These are phyloP conservation scores for Dendrothele bispora DNA, from an alignment of 768 basidiomycete species.

Conservation along the genomic window DNA sequence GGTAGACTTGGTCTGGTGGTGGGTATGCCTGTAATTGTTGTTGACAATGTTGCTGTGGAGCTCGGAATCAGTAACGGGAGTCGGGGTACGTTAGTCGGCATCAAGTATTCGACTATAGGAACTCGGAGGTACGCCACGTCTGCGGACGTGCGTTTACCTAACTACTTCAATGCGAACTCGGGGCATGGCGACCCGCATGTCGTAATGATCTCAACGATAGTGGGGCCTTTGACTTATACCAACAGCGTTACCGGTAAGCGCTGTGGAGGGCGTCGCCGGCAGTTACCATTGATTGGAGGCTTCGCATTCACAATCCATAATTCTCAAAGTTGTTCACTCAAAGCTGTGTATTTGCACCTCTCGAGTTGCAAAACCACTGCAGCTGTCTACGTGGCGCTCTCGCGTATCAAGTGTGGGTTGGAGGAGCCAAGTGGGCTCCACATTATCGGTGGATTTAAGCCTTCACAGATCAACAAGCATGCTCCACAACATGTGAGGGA, in stretches of 20 bases:
- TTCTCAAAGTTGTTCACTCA: constrained; percentile 13
- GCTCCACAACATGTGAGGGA: background rate
- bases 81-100: constrained; percentile 8
- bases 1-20: constrained; percentile 12
- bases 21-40: constrained; percentile 16
- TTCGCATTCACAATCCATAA: too few relatives aligned
- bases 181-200: constrained; percentile 4
- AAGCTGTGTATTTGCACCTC: constrained; percentile 10
- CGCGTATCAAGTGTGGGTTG: constrained; percentile 9
- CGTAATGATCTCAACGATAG: background rate
- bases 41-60: constrained; percentile 16
- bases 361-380: constrained; percentile 11
- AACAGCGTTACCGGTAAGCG: background rate
- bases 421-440: background rate
- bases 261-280: constrained; percentile 4
- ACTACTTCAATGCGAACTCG: constrained; percentile 3
- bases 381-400: constrained; percentile 15
- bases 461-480: background rate
- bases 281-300: constrained; percentile 13
- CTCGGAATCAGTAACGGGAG: constrained; percentile 16
- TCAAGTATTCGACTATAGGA: constrained; percentile 6
- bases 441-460: background rate
- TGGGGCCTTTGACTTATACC: background rate
- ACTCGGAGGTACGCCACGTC: constrained; percentile 13
- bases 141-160: constrained; percentile 10